Percentiles rank a stretch among this genome's conserved stretches.
Evolutionary conservation across 2,329 filamentous ascomycete genomes (phyloP).

Genomic region (Penicillium janthinellum): DNA sequence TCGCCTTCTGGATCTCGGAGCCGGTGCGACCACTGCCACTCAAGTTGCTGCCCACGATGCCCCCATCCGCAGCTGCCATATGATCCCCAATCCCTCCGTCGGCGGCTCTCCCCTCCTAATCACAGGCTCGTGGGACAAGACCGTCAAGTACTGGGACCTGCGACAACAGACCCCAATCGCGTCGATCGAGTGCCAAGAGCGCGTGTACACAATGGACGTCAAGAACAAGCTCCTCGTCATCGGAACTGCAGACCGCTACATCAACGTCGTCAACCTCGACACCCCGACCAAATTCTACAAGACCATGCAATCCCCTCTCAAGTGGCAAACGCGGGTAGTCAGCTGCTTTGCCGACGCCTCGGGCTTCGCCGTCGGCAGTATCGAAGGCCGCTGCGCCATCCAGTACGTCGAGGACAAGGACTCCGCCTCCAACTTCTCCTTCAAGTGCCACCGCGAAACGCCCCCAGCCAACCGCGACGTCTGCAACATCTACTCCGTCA

Average conservation of each 20-base stretch:
- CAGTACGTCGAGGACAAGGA: conserved; percentile 99
- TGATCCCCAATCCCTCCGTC: conserved; percentile 65
- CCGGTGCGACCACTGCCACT: conserved; percentile 55
- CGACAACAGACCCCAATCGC: conserved; percentile 52
- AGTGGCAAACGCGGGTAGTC: conserved; percentile 96
- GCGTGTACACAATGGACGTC: conserved; percentile 85
- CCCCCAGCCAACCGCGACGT: conserved; percentile 65
- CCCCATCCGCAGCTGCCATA: conserved; percentile 75
- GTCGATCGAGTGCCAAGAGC: conserved; percentile 52
- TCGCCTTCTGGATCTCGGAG: conserved; percentile 78
- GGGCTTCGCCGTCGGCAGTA: conserved; percentile 92
- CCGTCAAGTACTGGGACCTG: conserved; percentile 60
- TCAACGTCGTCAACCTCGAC: conserved; percentile 90
- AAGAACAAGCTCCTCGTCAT: conserved; percentile 85
- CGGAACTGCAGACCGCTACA: conserved; percentile 91
- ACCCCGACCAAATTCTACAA: conserved; percentile 93
- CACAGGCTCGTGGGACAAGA: conserved; percentile 71
- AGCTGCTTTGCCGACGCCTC: conserved; percentile 91
- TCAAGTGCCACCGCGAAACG: conserved; percentile 94
- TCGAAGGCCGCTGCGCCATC: conserved; percentile 95
- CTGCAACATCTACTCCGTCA: conserved; percentile 91
- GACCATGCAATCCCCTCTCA: conserved; percentile 90
- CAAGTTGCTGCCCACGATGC: conserved; percentile 84
- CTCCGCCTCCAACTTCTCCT: conserved; percentile 88
- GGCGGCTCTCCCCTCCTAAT: conserved; percentile 72